Evolutionary conservation across 495 filamentous ascomycete genomes (phyloP).

Genomic region (Acidiella bohemica): DNA sequence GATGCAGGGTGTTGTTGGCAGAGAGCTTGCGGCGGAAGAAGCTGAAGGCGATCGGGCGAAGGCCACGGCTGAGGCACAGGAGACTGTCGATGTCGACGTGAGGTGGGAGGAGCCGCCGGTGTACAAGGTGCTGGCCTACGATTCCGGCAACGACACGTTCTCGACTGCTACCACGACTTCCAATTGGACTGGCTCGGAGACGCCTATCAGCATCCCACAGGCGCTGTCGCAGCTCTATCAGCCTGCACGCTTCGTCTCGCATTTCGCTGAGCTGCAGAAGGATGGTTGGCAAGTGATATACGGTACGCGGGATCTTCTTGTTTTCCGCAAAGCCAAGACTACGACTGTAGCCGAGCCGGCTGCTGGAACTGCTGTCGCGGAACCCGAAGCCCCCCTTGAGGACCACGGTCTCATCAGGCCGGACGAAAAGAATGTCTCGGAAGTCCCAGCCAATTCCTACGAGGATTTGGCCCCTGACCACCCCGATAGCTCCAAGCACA

Average conservation of each 20-base stretch:
- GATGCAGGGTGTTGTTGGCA: background rate
- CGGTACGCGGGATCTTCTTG: conserved; percentile 53
- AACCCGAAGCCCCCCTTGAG: background rate
- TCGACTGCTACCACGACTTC: conserved; percentile 47
- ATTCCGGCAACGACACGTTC: conserved; percentile 47
- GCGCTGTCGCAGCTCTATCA: conserved; percentile 53
- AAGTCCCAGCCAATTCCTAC: no score
- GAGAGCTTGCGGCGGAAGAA: background rate
- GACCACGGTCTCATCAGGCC: conserved; percentile 10
- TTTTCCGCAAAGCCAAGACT: conserved; percentile 50
- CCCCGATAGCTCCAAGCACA: no score
- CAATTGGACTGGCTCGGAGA: conserved; percentile 29
- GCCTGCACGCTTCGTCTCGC: conserved; percentile 57
- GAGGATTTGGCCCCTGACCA: no score
- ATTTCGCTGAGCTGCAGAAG: conserved; percentile 48
- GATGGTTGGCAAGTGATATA: conserved; percentile 64
- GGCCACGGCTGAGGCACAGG: background rate
- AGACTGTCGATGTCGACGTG: background rate
- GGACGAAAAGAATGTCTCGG: no score
- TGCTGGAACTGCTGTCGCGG: background rate
- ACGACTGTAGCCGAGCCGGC: background rate
- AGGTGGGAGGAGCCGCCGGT: conserved; percentile 28
- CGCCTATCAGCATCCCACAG: conserved; percentile 43
- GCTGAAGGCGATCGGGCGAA: background rate
- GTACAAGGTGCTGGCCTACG: conserved; percentile 65